Evolutionary conservation across 441 rosid genomes (phyloP).

Genomic region (Metrosideros polymorpha): DNA sequence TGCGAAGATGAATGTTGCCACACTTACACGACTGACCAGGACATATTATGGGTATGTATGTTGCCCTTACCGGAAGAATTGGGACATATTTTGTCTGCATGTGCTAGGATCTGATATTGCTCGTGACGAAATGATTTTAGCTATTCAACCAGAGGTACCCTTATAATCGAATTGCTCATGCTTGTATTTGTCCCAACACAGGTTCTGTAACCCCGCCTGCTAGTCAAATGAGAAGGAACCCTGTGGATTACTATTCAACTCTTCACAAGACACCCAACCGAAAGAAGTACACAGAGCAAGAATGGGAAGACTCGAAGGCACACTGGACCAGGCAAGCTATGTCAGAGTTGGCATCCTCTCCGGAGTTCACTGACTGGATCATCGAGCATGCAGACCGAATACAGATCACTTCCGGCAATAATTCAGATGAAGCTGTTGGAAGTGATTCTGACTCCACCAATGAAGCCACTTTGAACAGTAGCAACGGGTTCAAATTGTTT

Average conservation of each 20-base stretch:
- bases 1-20: background rate
- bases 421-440: slow-evolving; percentile 36
- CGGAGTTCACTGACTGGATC: slow-evolving; percentile 69
- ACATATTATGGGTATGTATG: background rate
- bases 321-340: slow-evolving; percentile 78
- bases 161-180: background rate
- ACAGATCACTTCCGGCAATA: slow-evolving; percentile 41
- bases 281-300: slow-evolving; percentile 54
- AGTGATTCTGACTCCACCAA: slow-evolving; percentile 66
- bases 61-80: background rate
- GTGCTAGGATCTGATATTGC: background rate
- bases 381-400: slow-evolving; percentile 62
- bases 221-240: slow-evolving; percentile 4
- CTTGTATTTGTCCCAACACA: background rate
- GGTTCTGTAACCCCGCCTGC: slow-evolving; percentile 27
- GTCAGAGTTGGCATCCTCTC: slow-evolving; percentile 64
- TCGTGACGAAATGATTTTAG: background rate
- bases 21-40: background rate
- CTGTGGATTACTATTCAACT: slow-evolving; percentile 54
- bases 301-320: slow-evolving; percentile 70
- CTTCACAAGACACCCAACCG: slow-evolving; percentile 46
- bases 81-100: background rate
- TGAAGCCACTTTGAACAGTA: slow-evolving; percentile 19
- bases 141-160: background rate
- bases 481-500: slow-evolving; percentile 24